Base-by-base conservation (phyloP, 1,139 yeast species). In the Debaryomyces subglobosus region DNA sequence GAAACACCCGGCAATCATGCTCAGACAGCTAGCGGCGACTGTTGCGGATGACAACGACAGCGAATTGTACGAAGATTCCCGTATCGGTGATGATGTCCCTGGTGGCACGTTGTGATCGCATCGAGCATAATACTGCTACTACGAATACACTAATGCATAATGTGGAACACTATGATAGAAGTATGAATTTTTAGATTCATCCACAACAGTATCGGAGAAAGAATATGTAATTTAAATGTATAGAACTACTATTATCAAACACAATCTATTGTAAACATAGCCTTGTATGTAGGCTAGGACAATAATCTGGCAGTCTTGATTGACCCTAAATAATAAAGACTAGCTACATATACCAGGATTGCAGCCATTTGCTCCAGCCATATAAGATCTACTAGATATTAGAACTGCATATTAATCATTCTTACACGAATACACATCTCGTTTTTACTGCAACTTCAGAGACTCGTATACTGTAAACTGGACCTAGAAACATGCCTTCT, bases 1-100 rank as follows among this genome's bases (percentile, higher is more conserved):
- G 1, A 79, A 87, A 56, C 90, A 88, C 60, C 98, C 99, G 0
- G 90, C 96, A 1, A 91, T 92, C 51, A 92, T 92, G 97, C 77
- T 92, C 47, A 72, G 98, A 54, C 96, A 89, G 58, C 78, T 87
- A 50, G 96, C 92, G 12, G 55, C 61, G 1, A 59, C 55, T n/a
- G 54, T 56, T 5, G 56, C 57, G 15, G 62, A 58, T n/a, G 84
- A 72, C 43, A 69, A 62, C 20, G 69, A 65, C 39, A 66, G 57
- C 39, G 64, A 61, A 7, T 51, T 66, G 27, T 74, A 73, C 47
- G 79, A 72, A 49, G 77, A 76, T 51, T 65, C 76, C 24, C 60
- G 79, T 47, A 73, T 76, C 27, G 78, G 77, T 2, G 74, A 72
- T 46, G 80, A 75, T 46, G 79, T 81, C 23, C 85, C 85, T 2